A percentile compares a stretch with the other conserved stretches of the same genome.
These are phyloP conservation scores for Usnea hakonensis DNA, from an alignment of 495 filamentous ascomycete genomes.

Conservation along the genomic window DNA sequence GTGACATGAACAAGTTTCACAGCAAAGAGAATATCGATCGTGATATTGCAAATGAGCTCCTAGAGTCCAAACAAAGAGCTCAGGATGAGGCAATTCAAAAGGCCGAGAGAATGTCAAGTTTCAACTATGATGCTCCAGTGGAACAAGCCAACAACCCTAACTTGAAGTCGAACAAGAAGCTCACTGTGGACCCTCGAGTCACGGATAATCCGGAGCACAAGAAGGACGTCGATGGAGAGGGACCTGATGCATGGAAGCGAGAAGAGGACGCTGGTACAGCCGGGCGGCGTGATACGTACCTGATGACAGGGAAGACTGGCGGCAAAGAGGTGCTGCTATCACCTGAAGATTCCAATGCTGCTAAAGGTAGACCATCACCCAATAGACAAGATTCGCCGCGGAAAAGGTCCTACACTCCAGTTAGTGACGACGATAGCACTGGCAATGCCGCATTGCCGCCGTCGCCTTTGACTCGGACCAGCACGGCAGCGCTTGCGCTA, in stretches of 20 bases:
- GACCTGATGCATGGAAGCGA: slow-evolving; percentile 58
- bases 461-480: slow-evolving; percentile 40
- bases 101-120: slow-evolving; percentile 59
- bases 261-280: slow-evolving; percentile 48
- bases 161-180: slow-evolving; percentile 49
- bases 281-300: slow-evolving; percentile 57
- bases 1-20: slow-evolving; percentile 49
- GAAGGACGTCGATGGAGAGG: slow-evolving; percentile 70
- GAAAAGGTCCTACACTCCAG: slow-evolving; percentile 22
- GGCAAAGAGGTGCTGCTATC: slow-evolving; percentile 58
- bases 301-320: slow-evolving; percentile 38
- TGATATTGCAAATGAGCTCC: slow-evolving; percentile 42
- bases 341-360: slow-evolving; percentile 9
- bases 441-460: slow-evolving; percentile 42
- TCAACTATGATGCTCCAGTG: slow-evolving; percentile 78
- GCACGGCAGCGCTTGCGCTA: slow-evolving; percentile 49
- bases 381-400: slow-evolving; percentile 55
- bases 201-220: slow-evolving; percentile 57
- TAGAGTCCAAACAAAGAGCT: slow-evolving; percentile 49
- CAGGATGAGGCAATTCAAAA: slow-evolving; percentile 56
- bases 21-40: slow-evolving; percentile 30
- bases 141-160: slow-evolving; percentile 57
- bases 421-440: slow-evolving; percentile 34
- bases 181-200: slow-evolving; percentile 56
- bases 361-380: slow-evolving; percentile 36